A percentile compares a stretch with the other conserved stretches of the same genome.
These are phyloP conservation scores for Trichoderma afroharzianum DNA, from an alignment of 2,329 filamentous ascomycete genomes.

Conservation along the genomic window DNA sequence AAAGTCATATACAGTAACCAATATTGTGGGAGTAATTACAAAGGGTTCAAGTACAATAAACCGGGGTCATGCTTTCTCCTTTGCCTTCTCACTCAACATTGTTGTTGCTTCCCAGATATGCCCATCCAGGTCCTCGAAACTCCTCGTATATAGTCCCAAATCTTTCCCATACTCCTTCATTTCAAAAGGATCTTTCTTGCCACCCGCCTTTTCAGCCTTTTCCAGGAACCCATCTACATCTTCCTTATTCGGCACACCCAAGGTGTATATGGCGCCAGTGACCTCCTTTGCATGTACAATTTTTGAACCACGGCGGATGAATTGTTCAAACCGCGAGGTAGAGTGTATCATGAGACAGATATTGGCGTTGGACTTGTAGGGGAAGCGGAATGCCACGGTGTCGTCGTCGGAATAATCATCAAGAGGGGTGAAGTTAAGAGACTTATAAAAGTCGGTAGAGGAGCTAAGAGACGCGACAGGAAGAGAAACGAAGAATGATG, in stretches of 20 bases:
- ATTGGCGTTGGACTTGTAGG: slow-evolving; percentile 20
- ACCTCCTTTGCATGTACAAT: slow-evolving; percentile 20
- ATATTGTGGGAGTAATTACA: neutral
- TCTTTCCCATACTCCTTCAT: slow-evolving; percentile 20
- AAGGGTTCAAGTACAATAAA: neutral
- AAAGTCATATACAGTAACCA: neutral
- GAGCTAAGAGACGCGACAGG: neutral
- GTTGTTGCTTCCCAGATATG: slow-evolving; percentile 26
- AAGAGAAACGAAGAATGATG: slow-evolving; percentile 16
- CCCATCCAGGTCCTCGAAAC: slow-evolving; percentile 24
- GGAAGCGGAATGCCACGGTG: slow-evolving; percentile 21
- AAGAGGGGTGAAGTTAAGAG: slow-evolving; percentile 18
- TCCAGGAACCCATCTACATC: slow-evolving; percentile 21
- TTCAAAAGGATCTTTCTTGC: slow-evolving; percentile 21
- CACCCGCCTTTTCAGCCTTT: slow-evolving; percentile 23
- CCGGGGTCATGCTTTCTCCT: neutral
- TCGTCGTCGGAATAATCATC: slow-evolving; percentile 18
- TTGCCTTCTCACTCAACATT: neutral
- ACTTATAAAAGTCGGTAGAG: slow-evolving; percentile 18
- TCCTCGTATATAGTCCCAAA: slow-evolving; percentile 23
- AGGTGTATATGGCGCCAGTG: slow-evolving; percentile 21
- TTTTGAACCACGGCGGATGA: slow-evolving; percentile 21
- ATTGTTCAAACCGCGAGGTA: slow-evolving; percentile 21
- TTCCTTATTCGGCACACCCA: slow-evolving; percentile 18
- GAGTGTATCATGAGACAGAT: slow-evolving; percentile 24